Conservation (phyloP, 73 alveolate species). For the Stentor coeruleus region DNA sequence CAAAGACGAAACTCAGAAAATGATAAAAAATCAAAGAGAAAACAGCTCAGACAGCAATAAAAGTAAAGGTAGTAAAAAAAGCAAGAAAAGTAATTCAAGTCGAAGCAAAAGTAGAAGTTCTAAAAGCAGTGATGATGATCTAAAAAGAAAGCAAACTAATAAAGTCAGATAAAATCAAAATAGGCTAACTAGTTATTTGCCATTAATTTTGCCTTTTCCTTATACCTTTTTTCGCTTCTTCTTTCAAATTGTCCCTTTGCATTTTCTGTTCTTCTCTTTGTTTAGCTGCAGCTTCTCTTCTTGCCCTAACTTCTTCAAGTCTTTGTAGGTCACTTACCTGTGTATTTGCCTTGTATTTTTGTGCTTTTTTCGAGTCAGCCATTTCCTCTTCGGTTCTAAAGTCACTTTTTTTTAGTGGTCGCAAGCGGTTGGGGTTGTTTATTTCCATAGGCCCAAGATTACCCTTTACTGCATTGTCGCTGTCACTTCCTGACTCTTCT, state of each 20-base stretch:
- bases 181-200: too few species aligned
- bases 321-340: constrained; percentile 3
- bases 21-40: too few species aligned
- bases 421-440: constrained; percentile 1
- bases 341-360: not conserved
- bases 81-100: too few species aligned
- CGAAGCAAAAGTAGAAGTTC: too few species aligned
- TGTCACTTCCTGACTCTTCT: not conserved
- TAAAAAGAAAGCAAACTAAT: too few species aligned
- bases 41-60: too few species aligned
- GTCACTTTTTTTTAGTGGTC: not conserved
- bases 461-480: not conserved
- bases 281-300: constrained; percentile 19
- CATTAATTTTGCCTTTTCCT: constrained; percentile 15
- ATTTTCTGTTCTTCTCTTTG: constrained; percentile 24
- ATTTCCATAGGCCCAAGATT: constrained; percentile 5
- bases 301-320: constrained; percentile 16
- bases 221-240: constrained; percentile 6
- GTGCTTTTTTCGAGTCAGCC: constrained; percentile 7
- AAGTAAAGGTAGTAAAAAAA: too few species aligned
- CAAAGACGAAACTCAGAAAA: too few species aligned
- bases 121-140: too few species aligned
- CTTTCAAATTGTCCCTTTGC: not conserved
- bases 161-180: too few species aligned
- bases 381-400: not conserved